Base-by-base conservation (phyloP, 345 rosid species). In the Murraya koenigii region DNA sequence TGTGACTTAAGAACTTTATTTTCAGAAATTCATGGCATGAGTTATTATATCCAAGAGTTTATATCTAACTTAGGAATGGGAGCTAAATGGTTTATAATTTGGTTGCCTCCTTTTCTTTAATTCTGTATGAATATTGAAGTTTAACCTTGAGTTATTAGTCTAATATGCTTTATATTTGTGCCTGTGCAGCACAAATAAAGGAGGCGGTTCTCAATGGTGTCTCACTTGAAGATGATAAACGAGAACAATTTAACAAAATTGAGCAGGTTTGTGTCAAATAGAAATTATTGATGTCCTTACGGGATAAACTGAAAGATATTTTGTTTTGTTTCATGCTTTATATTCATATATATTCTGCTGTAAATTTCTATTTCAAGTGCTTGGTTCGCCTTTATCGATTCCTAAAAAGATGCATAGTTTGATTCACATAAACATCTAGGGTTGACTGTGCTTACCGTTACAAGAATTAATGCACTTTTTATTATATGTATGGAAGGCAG, bases 201-300 rank as follows among this genome's bases (percentile, higher is more conserved):
- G 92, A 92, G 74, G 98, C 98, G 39, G 87, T 94, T 84, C 98
- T 93, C 52, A 88, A 72, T 74, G 99, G 99, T 87, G 94, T 95
- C 78, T 88, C 97, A 79, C 93, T 95, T 77, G 94, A 92, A 79
- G 99, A 92, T 68, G 93, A 85, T 67, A 86, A 94, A 86, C 88
- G 93, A 83, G 93, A 88, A 49, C 85, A 91, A 74, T 94, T 94
- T 74, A 94, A 94, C 89, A 88, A 90, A 84, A 88, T 94, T 83
- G 92, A 94, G 78, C 98, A 95, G 99, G 99, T 93, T 52, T 19
- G 6, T 75, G 26, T 8, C 49, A 59, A 54, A 19, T 28, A n/a
- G 66, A 67, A 71, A 67, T 76, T 62, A 35, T 61, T 78, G 63
- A 44, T 47, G 60, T 47, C 33, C 14, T n/a, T 44, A 26, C 10